Percentiles rank a stretch among this genome's conserved stretches.
phyloP scores from a whole-genome alignment of 805 yeast species.

The Schizosaccharomyces lindneri region DNA sequence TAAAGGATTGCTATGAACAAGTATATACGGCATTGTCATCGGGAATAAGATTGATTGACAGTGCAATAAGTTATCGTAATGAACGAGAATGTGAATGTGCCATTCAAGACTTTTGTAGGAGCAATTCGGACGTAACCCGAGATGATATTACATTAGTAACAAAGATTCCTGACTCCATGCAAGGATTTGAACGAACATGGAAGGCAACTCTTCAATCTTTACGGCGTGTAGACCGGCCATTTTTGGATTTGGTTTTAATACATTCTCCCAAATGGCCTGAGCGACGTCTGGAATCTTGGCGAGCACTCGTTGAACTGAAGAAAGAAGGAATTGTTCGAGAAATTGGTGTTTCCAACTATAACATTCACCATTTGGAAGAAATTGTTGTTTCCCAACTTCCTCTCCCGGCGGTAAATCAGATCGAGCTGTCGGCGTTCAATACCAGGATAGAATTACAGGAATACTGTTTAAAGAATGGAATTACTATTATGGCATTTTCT shows the following conservation, averaged over 20 bases:
- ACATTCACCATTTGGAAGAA: conserved; percentile 30
- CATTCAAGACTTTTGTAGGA: conserved; percentile 26
- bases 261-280: conserved; percentile 21
- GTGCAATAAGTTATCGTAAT: conserved; percentile 45
- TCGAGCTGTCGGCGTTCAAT: conserved; percentile 31
- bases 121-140: conserved; percentile 27
- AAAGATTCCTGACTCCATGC: conserved; percentile 45
- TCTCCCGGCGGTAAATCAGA: conserved; percentile 46
- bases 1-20: neutral
- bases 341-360: conserved; percentile 45
- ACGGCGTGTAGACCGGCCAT: conserved; percentile 28
- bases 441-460: conserved; percentile 19
- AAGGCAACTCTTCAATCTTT: conserved; percentile 33
- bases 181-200: conserved; percentile 33
- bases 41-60: conserved; percentile 13
- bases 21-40: neutral
- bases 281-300: conserved; percentile 25
- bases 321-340: conserved; percentile 24
- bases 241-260: conserved; percentile 47
- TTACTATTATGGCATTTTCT: conserved; percentile 34
- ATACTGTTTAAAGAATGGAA: conserved; percentile 22
- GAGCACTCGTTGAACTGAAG: conserved; percentile 31
- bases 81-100: conserved; percentile 39
- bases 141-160: conserved; percentile 40
- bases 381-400: conserved; percentile 22